Evolutionary conservation across 129 eudicot genomes (phyloP), one percentile per base, ranked within the genome.

Genomic region (Pulicaria dysenterica): DNA sequence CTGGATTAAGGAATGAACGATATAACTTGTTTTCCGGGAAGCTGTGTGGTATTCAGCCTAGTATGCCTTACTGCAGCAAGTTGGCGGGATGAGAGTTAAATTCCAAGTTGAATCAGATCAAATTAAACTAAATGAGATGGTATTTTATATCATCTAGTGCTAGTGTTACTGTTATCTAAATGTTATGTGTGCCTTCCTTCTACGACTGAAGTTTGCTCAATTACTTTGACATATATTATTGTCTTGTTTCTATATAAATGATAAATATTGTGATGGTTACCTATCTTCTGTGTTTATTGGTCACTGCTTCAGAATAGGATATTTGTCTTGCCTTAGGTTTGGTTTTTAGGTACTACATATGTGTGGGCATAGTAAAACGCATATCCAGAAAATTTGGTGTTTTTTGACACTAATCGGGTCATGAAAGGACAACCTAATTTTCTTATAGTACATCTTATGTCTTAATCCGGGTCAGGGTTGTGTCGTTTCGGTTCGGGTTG

Each of bases 1-100:
- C 87, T 44, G 94, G 89, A 67, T 86, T 89, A 14, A 84, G 89
- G 85, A 84, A 82, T 79, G 77, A 82, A 44, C 81, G 76, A 24
- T 61, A 85, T 36, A 84, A 83, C 65, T 72, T 75, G 56, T 84
- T 73, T 73, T 38, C 67, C 38, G 89, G 89, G 58, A 75, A 83
- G 46, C 74, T 88, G 37, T 79, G 71, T 53, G 84, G 79, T 72
- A 38, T 51, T 7, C 31, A 57, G 19, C 49, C 60, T 48, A 19
- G 68, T 13, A 70, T 77, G 43, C 34, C 50, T 40, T 80, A 79
- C 54, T 70, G 78, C 61, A 73, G 95, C 76, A 85, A 91, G 74
- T 92, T 85, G 68, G 92, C 92, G 3, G 97, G 95, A 73, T 91
- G 78, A 60, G 12, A n/a, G 31, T 24, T 24, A 24, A 24, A 0